These are phyloP conservation scores for Parasitella parasitica DNA, from an alignment of 371 early-diverging fungal genomes.

Conservation along the genomic window DNA sequence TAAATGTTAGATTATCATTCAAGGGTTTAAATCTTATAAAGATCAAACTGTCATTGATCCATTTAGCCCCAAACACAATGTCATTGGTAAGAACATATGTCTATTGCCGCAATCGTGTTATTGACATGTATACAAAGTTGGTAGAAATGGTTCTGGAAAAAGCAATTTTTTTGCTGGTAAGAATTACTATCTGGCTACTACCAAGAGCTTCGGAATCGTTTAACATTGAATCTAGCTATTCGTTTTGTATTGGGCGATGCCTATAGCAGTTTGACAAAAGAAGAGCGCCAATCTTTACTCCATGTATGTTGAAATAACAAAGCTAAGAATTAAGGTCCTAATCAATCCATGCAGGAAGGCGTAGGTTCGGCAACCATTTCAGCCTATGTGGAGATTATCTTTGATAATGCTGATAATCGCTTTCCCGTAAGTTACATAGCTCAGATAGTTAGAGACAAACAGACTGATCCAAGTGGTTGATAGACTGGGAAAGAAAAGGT, in stretches of 20 bases:
- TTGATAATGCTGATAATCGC: conserved; percentile 94
- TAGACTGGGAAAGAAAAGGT: conserved; percentile 90
- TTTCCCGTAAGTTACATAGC: conserved; percentile 74
- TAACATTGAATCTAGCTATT: conserved; percentile 65
- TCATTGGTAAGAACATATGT: conserved; percentile 88
- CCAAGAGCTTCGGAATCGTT: too few species aligned
- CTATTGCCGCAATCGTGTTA: neutral
- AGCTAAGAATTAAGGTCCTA: neutral
- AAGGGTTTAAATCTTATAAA: conserved; percentile 98
- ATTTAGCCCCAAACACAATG: conserved; percentile 92
- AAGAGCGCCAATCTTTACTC: conserved; percentile 92
- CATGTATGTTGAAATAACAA: conserved; percentile 60
- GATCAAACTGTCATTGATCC: conserved; percentile 92
- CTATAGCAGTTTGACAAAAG: conserved; percentile 86
- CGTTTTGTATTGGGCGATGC: conserved; percentile 97
- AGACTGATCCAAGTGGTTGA: neutral
- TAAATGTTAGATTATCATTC: conserved; percentile 80
- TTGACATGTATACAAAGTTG: conserved; percentile 65
- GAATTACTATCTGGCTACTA: neutral
- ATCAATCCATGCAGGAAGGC: conserved; percentile 73
- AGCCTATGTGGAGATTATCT: conserved; percentile 96
- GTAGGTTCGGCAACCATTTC: conserved; percentile 91
- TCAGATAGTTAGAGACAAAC: neutral
- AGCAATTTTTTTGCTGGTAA: conserved; percentile 96
- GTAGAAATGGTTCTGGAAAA: conserved; percentile 99